Conservation (phyloP, 2,329 filamentous ascomycete genomes). For the Aspergillus sp. region DNA sequence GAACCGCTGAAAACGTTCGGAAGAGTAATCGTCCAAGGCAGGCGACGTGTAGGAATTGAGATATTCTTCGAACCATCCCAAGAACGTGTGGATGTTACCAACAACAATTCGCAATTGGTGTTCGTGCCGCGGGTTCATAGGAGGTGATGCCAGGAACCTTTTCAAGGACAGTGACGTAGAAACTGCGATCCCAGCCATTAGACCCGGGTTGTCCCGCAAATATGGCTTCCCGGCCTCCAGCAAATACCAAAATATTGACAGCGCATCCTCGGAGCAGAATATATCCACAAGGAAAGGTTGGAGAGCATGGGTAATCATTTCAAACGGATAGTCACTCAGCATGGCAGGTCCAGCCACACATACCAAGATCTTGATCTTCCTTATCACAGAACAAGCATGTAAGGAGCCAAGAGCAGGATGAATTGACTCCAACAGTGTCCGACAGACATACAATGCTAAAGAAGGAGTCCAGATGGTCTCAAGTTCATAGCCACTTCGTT, state of each 20-base stretch:
- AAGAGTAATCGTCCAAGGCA: slow-evolving; percentile 49
- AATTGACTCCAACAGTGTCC: slow-evolving; percentile 77
- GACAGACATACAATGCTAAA: slow-evolving; percentile 70
- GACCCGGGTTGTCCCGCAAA: slow-evolving; percentile 66
- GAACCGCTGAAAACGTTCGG: slow-evolving; percentile 64
- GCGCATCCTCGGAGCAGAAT: slow-evolving; percentile 85
- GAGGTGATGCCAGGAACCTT: slow-evolving; percentile 70
- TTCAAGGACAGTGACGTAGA: slow-evolving; percentile 77
- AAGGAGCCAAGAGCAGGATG: slow-evolving; percentile 81
- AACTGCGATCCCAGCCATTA: slow-evolving; percentile 76
- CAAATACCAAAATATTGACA: slow-evolving; percentile 84
- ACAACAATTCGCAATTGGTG: slow-evolving; percentile 77
- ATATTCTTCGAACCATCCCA: slow-evolving; percentile 73
- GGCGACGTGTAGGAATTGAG: slow-evolving; percentile 63
- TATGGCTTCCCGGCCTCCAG: slow-evolving; percentile 66
- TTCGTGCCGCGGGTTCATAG: slow-evolving; percentile 80
- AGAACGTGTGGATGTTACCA: slow-evolving; percentile 72
- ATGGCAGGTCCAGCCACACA: slow-evolving; percentile 72
- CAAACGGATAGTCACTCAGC: slow-evolving; percentile 76
- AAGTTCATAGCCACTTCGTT: slow-evolving; percentile 65
- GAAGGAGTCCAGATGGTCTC: slow-evolving; percentile 72
- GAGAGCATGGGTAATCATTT: slow-evolving; percentile 84
- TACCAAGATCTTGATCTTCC: slow-evolving; percentile 80
- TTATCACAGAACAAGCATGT: slow-evolving; percentile 80
- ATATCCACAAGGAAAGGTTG: slow-evolving; percentile 76